Evolutionary conservation across 148 eudicot species (phyloP).

Genomic region (Vaccinium vitisidaea): DNA sequence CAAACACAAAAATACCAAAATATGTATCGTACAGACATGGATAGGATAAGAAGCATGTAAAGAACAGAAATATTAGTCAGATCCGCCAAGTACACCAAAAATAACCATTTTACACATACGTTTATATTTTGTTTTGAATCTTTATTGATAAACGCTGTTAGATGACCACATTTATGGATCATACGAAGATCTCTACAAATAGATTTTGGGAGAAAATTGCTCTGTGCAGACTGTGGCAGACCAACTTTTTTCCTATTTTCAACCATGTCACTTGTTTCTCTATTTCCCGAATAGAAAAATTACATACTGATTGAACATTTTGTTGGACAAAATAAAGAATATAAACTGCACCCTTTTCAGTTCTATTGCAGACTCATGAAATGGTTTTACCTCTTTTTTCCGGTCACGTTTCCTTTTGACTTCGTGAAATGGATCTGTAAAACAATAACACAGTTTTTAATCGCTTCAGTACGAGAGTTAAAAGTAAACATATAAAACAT

Average conservation of each 20-base stretch:
- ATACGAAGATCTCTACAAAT: not conserved
- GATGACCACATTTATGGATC: not conserved
- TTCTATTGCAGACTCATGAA: conserved; percentile 7
- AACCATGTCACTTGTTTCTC: not conserved
- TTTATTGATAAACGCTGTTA: not conserved
- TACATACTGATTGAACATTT: not conserved
- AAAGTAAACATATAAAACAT: not conserved
- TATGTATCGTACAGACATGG: not conserved
- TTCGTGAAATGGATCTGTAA: conserved; percentile 66
- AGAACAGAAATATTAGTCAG: not conserved
- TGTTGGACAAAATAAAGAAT: not conserved
- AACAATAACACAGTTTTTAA: conserved; percentile 6
- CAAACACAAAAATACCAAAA: not conserved
- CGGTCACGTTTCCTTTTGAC: conserved; percentile 62
- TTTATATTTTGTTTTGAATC: not conserved
- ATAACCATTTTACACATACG: not conserved
- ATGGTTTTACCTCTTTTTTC: conserved; percentile 47
- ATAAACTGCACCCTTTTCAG: not conserved
- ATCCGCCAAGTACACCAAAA: not conserved
- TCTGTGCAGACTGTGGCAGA: no score
- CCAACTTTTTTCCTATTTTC: not conserved
- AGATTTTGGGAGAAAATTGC: not conserved
- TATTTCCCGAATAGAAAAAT: not conserved
- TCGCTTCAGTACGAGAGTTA: not conserved
- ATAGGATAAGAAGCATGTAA: no score